A percentile compares a stretch with the other conserved stretches of the same genome.
These are phyloP conservation scores for Pythium brachiatum DNA, from an alignment of 352 stramenopile species.

Conservation along the genomic window DNA sequence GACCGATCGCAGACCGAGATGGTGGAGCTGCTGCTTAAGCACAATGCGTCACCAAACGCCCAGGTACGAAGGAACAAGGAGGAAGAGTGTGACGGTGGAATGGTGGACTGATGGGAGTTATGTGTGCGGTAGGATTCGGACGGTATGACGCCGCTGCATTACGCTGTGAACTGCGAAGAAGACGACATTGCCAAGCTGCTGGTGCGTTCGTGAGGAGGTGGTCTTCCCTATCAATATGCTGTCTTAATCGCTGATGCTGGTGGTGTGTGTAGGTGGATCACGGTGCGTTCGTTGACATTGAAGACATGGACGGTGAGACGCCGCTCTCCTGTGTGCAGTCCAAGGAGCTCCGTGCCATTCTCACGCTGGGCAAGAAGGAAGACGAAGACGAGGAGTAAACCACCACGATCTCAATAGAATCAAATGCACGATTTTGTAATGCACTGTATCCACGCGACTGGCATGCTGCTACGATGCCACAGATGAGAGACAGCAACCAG, in stretches of 20 bases:
- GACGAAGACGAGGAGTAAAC: not conserved
- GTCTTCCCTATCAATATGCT: not conserved
- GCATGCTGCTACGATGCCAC: no score
- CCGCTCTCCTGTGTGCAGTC: slow-evolving; percentile 43
- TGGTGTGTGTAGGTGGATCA: slow-evolving; percentile 42
- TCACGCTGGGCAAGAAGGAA: slow-evolving; percentile 24
- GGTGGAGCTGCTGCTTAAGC: slow-evolving; percentile 48
- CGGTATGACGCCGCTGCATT: slow-evolving; percentile 81
- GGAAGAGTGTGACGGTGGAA: no score
- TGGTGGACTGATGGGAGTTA: not conserved
- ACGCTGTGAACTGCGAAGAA: slow-evolving; percentile 71
- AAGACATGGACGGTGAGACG: slow-evolving; percentile 71
- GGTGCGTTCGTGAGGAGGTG: slow-evolving; percentile 25
- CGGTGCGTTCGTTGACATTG: slow-evolving; percentile 54
- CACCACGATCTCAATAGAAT: not conserved
- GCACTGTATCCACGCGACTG: no score
- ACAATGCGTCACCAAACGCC: slow-evolving; percentile 53
- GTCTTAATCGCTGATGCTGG: not conserved
- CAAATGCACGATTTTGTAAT: not conserved
- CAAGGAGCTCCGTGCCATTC: slow-evolving; percentile 42
- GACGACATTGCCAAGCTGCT: slow-evolving; percentile 63
- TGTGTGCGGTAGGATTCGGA: slow-evolving; percentile 45
- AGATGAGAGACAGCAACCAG: no score
- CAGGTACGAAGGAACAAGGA: no score
- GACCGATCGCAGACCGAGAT: slow-evolving; percentile 57